Conservation (phyloP, 345 rosid species). For the Eutrema heterophyllum region DNA sequence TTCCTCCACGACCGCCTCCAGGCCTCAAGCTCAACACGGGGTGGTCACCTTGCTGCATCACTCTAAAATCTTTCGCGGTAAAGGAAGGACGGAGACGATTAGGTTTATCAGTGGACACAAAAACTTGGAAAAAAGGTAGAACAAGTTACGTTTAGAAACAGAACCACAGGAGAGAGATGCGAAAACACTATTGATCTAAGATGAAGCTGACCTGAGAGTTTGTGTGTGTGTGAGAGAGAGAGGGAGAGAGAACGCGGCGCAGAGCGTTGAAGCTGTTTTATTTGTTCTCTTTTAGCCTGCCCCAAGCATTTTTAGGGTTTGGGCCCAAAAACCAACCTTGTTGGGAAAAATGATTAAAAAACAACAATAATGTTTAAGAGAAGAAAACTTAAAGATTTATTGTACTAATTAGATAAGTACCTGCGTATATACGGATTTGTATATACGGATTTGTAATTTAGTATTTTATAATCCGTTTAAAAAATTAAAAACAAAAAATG, state of each 20-base stretch:
- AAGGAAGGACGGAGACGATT: neutral
- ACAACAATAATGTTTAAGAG: too few species aligned
- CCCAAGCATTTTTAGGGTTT: constrained; percentile 18
- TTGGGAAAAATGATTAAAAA: too few species aligned
- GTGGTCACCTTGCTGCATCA: constrained; percentile 28
- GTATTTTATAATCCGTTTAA: too few species aligned
- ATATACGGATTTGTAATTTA: too few species aligned
- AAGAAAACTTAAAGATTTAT: too few species aligned
- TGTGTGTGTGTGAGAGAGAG: neutral
- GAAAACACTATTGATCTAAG: neutral
- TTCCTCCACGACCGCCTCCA: constrained; percentile 35
- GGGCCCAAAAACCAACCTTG: neutral
- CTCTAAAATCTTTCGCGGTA: neutral
- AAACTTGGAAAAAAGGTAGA: too few species aligned
- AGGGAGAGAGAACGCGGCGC: constrained; percentile 15
- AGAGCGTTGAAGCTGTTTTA: constrained; percentile 10
- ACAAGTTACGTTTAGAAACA: neutral
- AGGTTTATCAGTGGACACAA: too few species aligned
- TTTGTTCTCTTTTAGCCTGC: neutral
- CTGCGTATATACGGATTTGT: too few species aligned
- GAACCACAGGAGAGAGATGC: neutral
- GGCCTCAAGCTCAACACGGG: constrained; percentile 32
- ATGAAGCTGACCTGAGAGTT: constrained; percentile 7
- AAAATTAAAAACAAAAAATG: too few species aligned
- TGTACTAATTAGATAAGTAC: too few species aligned